Evolutionary conservation across 768 basidiomycete genomes (phyloP), one percentile per base, ranked within the genome.

Genomic region (Lactifluus rugatus): DNA sequence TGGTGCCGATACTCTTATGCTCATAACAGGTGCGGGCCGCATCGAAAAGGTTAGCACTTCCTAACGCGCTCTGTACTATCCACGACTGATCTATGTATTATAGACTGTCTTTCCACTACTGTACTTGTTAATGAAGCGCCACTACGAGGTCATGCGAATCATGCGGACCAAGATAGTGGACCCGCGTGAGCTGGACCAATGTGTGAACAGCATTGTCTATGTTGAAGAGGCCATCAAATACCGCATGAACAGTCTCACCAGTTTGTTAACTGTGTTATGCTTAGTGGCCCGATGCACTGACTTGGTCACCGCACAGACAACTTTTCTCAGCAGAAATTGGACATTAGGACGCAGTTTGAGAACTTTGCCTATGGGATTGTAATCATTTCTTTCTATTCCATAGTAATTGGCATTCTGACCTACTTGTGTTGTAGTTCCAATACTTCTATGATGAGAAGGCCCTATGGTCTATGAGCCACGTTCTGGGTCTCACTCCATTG

Each of bases 11-110:
- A 70, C 69, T 1, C 56, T 72, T 7, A 48, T 57, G 3, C 62
- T 71, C 2, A 62, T 72, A 1, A 54, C 65, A 9, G 71, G 69
- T 19, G 51, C 62, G 3, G 67, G 66, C 3, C 61, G 68, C 10
- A 57, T 69, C 4, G 71, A 72, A 52, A 67, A 65, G 64, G 71
- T 70, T 37, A 19, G 57, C 11, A 44, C 39, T 6, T 28, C 21
- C 2, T 3, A 13, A 2, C 16, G 1, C 8, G 1, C 7, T 13
- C 10, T 1, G 28, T 2, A 34, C n/a, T 3, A 10, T 16, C 14
- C 48, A 34, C 8, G 13, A 31, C 31, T 62, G 2, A 25, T 45
- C 21, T n/a, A 16, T 13, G 6, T 34, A 19, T 37, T 37, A 7
- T 36, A 64, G 62, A 50, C 42, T 11, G 32, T 60, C 16, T 55